phyloP scores from a whole-genome alignment of 2,329 filamentous ascomycete species.

The Helotiales sp. region DNA sequence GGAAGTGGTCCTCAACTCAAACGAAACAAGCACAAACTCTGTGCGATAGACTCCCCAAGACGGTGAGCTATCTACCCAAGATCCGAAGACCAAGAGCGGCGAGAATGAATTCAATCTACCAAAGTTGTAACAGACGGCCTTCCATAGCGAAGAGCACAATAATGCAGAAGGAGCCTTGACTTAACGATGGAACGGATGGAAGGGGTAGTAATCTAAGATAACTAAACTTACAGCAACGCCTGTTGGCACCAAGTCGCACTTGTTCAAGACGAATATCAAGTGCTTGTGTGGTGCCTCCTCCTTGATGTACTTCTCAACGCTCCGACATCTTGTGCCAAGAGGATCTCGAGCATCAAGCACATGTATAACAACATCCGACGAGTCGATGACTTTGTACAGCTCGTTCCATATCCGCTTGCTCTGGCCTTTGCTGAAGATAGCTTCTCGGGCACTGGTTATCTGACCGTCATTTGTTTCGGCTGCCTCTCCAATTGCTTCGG shows the following conservation, averaged over 20 bases:
- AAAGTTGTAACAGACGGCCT: slow-evolving; percentile 97
- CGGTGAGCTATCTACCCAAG: slow-evolving; percentile 73
- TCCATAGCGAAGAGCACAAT: slow-evolving; percentile 64
- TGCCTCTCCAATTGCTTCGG: slow-evolving; percentile 47
- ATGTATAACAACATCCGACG: slow-evolving; percentile 94
- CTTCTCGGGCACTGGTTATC: slow-evolving; percentile 69
- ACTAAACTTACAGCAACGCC: slow-evolving; percentile 85
- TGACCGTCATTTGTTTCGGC: slow-evolving; percentile 42
- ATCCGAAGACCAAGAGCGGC: slow-evolving; percentile 61
- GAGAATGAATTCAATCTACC: slow-evolving; percentile 85
- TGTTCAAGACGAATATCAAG: slow-evolving; percentile 85
- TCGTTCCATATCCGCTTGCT: slow-evolving; percentile 98
- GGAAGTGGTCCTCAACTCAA: slow-evolving; percentile 94
- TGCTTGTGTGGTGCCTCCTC: slow-evolving; percentile 97
- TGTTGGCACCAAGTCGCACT: slow-evolving; percentile 90
- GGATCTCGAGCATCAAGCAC: slow-evolving; percentile 89
- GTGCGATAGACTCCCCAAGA: slow-evolving; percentile 82
- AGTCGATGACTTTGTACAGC: slow-evolving; percentile 91
- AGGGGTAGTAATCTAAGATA: slow-evolving; percentile 17
- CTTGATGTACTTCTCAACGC: slow-evolving; percentile 88
- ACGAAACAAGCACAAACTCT: slow-evolving; percentile 72
- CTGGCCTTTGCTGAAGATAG: slow-evolving; percentile 92
- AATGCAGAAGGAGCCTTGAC: slow-evolving; percentile 78
- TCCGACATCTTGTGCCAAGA: slow-evolving; percentile 83
- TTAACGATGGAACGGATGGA: slow-evolving; percentile 62